Evolutionary conservation across 1,284 basidiomycete species (phyloP).

Genomic region (Malassezia psittaci): DNA sequence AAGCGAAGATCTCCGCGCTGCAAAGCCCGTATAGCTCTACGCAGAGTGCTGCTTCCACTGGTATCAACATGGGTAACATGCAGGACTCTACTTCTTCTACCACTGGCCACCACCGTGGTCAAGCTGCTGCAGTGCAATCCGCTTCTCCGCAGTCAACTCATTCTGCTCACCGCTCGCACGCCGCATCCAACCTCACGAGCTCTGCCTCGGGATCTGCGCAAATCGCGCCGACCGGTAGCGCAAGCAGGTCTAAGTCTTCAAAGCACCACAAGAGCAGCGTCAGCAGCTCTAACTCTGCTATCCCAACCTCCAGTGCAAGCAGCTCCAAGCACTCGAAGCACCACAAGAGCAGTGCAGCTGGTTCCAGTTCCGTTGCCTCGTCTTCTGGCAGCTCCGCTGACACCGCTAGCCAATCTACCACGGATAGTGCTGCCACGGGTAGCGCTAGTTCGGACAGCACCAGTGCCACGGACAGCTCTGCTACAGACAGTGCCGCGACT

Average conservation of each 20-base stretch:
- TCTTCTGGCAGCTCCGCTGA: background rate
- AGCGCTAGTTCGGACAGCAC: too few species aligned
- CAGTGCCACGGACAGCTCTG: too few species aligned
- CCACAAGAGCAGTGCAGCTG: background rate
- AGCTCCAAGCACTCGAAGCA: background rate
- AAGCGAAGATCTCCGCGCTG: background rate
- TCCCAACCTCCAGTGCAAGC: background rate
- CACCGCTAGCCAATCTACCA: too few species aligned
- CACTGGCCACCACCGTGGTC: background rate
- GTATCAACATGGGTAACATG: background rate
- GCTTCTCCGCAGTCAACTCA: background rate
- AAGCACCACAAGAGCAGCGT: slow-evolving; percentile 1
- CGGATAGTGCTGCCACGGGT: too few species aligned
- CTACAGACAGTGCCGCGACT: background rate
- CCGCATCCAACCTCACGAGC: too few species aligned
- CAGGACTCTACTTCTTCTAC: background rate
- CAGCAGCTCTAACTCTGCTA: background rate
- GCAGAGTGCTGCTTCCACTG: background rate
- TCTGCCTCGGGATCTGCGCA: too few species aligned
- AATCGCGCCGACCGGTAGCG: background rate
- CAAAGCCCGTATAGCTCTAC: background rate
- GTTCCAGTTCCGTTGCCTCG: background rate
- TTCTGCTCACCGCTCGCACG: too few species aligned
- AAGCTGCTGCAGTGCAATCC: background rate
- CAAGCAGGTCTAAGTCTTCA: background rate